These are phyloP conservation scores for Thraustochytrium sp. DNA, from an alignment of 352 stramenopile genomes.

Conservation along the genomic window DNA sequence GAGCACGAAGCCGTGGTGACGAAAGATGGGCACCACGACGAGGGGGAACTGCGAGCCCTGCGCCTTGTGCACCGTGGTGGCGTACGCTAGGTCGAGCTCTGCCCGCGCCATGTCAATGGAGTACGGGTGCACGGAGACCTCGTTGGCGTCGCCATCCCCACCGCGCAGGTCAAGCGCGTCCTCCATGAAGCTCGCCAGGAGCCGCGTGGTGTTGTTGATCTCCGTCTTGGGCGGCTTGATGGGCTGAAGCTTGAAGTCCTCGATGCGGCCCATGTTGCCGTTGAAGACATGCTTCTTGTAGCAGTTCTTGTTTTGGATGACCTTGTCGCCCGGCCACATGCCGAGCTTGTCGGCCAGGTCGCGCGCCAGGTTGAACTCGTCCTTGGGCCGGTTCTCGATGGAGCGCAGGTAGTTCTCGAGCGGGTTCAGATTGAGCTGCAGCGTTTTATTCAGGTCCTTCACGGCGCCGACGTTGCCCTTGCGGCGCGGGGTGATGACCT, in stretches of 20 bases:
- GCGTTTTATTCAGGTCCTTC: neutral
- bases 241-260: neutral
- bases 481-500: neutral
- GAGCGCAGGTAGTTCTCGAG: too few species aligned
- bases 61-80: conserved; percentile 1
- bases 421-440: neutral
- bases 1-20: neutral
- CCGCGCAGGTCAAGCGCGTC: too few species aligned
- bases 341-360: neutral
- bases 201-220: too few species aligned
- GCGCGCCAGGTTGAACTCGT: too few species aligned
- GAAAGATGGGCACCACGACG: neutral
- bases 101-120: neutral
- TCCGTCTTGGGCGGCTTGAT: too few species aligned
- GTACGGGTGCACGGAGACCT: neutral
- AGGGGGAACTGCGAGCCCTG: conserved; percentile 7
- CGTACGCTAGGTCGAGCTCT: neutral
- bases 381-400: too few species aligned
- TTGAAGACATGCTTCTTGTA: neutral
- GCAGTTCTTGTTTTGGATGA: conserved; percentile 1
- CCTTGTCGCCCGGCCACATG: neutral
- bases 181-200: too few species aligned
- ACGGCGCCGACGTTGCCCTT: neutral
- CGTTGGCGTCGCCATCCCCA: too few species aligned
- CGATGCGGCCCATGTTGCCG: neutral